Evolutionary conservation across 2,329 filamentous ascomycete species (phyloP).

Genomic region (Cyphellophora europaea): DNA sequence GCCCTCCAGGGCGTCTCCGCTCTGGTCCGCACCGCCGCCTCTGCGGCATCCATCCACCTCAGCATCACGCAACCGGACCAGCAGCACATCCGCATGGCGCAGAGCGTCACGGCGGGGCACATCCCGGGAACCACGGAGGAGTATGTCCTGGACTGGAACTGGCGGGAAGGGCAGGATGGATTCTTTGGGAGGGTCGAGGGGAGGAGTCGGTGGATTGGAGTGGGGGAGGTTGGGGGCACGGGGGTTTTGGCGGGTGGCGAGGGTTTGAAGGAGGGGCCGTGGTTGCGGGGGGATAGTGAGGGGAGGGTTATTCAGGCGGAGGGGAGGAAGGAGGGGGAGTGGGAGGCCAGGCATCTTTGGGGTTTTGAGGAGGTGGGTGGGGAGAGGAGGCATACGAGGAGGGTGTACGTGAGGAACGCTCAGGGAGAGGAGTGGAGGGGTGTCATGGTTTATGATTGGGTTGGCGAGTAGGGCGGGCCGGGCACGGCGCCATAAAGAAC

Average conservation of each 20-base stretch:
- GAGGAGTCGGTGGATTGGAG: constrained; percentile 2
- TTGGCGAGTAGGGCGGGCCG: background rate
- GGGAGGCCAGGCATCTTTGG: constrained; percentile 1
- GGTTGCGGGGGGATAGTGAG: background rate
- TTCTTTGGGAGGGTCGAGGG: constrained; percentile 12
- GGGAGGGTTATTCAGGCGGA: constrained; percentile 1
- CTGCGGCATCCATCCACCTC: constrained; percentile 2
- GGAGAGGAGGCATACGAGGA: constrained; percentile 6
- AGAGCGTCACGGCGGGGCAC: constrained; percentile 13
- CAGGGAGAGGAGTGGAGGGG: constrained; percentile 9
- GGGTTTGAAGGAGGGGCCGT: background rate
- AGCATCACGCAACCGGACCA: constrained; percentile 2
- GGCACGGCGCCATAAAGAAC: too few relatives aligned
- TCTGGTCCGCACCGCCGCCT: constrained; percentile 1
- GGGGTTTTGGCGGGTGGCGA: background rate
- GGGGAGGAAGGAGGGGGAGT: background rate
- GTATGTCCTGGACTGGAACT: constrained; percentile 12
- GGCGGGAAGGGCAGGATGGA: constrained; percentile 9
- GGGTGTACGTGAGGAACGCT: constrained; percentile 10
- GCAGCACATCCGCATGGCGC: constrained; percentile 7
- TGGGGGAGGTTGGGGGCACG: background rate
- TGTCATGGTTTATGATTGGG: constrained; percentile 15
- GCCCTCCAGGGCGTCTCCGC: constrained; percentile 3
- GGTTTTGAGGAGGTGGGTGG: constrained; percentile 1
- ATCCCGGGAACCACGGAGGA: constrained; percentile 15